A percentile compares a stretch with the other conserved stretches of the same genome.
Evolutionary conservation across 805 yeast genomes (phyloP).

Genomic region (Starmerella bacillaris): DNA sequence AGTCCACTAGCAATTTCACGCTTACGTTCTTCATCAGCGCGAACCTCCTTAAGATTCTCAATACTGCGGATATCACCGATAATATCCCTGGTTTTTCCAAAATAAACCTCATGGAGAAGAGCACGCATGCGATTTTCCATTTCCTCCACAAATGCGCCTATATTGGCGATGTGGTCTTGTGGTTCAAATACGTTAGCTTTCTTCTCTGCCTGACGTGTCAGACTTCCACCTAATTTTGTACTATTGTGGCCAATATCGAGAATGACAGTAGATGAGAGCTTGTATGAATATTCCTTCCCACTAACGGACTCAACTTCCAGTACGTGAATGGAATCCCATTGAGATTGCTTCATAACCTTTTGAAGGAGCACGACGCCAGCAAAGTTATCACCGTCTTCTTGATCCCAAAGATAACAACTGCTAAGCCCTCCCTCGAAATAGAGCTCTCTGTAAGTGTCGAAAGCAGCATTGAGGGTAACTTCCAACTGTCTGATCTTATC

Average conservation of each 20-base stretch:
- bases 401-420: constrained; percentile 83
- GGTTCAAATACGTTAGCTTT: constrained; percentile 31
- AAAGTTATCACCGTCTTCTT: constrained; percentile 34
- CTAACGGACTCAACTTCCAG: constrained; percentile 41
- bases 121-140: constrained; percentile 75
- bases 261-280: constrained; percentile 74
- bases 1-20: constrained; percentile 28
- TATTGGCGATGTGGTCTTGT: constrained; percentile 60
- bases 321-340: constrained; percentile 91
- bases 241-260: constrained; percentile 39
- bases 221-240: constrained; percentile 52
- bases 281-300: constrained; percentile 34
- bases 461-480: constrained; percentile 67
- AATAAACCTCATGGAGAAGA: constrained; percentile 79
- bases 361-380: constrained; percentile 85
- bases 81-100: constrained; percentile 84
- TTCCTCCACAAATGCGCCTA: constrained; percentile 76
- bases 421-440: constrained; percentile 91
- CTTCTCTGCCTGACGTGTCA: constrained; percentile 63
- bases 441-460: constrained; percentile 79
- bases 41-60: constrained; percentile 23
- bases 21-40: constrained; percentile 27
- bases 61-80: constrained; percentile 47
- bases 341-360: constrained; percentile 26
- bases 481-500: constrained; percentile 53